Evolutionary conservation across 1,139 yeast genomes (phyloP), one percentile per base, ranked within the genome.

Genomic region (Yamadazyma sp.): DNA sequence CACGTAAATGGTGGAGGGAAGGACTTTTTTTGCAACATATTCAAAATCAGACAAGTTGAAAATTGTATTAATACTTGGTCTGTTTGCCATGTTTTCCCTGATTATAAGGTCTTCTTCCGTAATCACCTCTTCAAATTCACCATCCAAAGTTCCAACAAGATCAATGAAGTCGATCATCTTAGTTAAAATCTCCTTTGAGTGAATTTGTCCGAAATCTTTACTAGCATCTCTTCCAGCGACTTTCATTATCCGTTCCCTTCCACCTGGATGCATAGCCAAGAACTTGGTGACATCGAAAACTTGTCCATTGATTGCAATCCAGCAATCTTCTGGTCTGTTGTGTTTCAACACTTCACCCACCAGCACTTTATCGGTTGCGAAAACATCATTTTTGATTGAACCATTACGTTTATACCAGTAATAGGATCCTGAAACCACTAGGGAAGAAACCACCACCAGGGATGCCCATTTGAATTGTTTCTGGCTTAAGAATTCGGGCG

Each of bases 1-100:
- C 6, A 87, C 87, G 86, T 95, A 84, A 0, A 89, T 94, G 13
- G 79, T 73, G 38, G 73, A 74, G 22, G 85, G 73, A 63, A 87
- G 64, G 31, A 85, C 80, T 43, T 76, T 71, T 35, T 84, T 73
- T 2, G 96, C 95, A 31, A 88, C 76, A 47, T 74, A 73, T 57
- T 88, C 96, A 51, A 88, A 86, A 53, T 86, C 94, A 39, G 77
- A 71, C 41, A 82, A 48, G 52, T 83, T 84, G 59, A 42, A 35
- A 44, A 83, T 70, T 44, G 73, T 73, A 70, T 62, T 28, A 83
- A 53, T 4, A 77, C 74, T 1, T 92, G 92, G 57, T 32, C 40
- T 29, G 15, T 35, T 22, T 18, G 17, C 26, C 42, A 35, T 35
- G 29, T 38, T 34, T 33, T 35, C 30, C 36, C 34, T 21, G 30